These are phyloP conservation scores for Brachypodium distachyon DNA, from an alignment of 202 grass and related monocot species.

Conservation along the genomic window DNA sequence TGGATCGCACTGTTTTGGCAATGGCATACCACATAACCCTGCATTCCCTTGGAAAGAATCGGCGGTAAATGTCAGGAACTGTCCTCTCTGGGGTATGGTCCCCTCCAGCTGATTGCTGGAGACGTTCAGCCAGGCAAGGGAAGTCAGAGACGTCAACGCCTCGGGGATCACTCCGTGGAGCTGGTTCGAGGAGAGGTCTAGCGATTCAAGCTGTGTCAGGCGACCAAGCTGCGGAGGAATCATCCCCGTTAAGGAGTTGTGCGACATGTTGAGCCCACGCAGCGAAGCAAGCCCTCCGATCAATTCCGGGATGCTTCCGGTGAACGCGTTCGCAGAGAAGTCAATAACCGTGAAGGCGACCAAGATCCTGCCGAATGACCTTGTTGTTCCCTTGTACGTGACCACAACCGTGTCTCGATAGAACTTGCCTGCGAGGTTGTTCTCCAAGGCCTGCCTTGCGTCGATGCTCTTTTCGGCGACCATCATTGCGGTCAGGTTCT, in stretches of 20 bases:
- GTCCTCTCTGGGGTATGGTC: conserved; percentile 4
- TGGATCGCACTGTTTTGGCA: conserved; percentile 8
- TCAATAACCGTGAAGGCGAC: conserved; percentile 32
- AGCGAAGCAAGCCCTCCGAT: conserved; percentile 35
- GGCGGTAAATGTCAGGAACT: conserved; percentile 4
- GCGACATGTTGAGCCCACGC: conserved; percentile 37
- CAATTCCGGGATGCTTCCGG: conserved; percentile 24
- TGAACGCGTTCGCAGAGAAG: conserved; percentile 44
- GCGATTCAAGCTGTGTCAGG: conserved; percentile 36
- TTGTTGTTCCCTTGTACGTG: background rate
- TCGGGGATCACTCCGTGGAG: conserved; percentile 16
- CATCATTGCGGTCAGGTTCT: background rate
- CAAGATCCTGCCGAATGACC: conserved; percentile 8
- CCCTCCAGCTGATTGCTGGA: conserved; percentile 18
- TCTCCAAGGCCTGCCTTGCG: background rate
- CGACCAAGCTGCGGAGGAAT: conserved; percentile 30
- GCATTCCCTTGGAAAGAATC: conserved; percentile 4
- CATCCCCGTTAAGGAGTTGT: conserved; percentile 28
- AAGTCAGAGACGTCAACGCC: background rate
- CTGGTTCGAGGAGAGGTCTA: conserved; percentile 21
- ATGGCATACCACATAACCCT: conserved; percentile 7
- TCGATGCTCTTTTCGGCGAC: background rate
- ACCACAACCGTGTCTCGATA: background rate
- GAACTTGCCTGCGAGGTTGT: conserved; percentile 1
- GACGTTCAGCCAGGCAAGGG: conserved; percentile 11